Evolutionary conservation across 2,329 filamentous ascomycete species (phyloP), one percentile per base, ranked within the genome.

Genomic region (Penicillium sp.): DNA sequence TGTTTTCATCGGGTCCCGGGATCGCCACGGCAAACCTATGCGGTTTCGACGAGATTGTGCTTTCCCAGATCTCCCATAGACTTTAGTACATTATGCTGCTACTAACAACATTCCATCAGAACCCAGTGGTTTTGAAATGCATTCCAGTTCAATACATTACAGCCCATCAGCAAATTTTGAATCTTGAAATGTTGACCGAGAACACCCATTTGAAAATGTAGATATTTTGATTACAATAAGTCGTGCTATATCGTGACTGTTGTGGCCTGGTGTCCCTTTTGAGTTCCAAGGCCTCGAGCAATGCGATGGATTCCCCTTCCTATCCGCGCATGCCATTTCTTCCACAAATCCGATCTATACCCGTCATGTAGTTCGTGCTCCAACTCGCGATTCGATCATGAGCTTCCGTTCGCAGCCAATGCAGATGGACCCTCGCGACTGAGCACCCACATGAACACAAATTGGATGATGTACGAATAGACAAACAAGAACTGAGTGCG

Each of bases 401-500:
- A 61, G 44, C 54, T 52, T 48, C 40, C 52, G 25, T 46, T 54
- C n/a, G 58, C 51, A 33, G 46, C 57, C 56, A 54, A 31, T n/a
- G 67, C 57, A 25, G 71, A 63, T 2, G 74, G 72, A n/a, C 76
- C 75, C 62, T 81, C 74, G 22, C 80, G 75, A 57, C 75, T 88
- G 56, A 89, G 72, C 66, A 85, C 80, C 86, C 92, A 94, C 92
- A 97, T 99, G 73, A 97, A 95, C 50, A 92, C 77, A 61, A 97
- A 82, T 76, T 99, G 94, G 50, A 97, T 87, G 49, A 95, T 79
- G 73, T 97, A 99, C 40, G 92, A 92, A 75, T 99, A 96, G 62
- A 92, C 81, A 72, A 95, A 95, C 60, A 96, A 79, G 67, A 96
- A 96, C 73, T 96, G 90, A 1, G 91, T 96, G 57, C 92, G 81